Base-by-base conservation (phyloP, 495 filamentous ascomycete genomes). In the Penicillium egyptiacum region DNA sequence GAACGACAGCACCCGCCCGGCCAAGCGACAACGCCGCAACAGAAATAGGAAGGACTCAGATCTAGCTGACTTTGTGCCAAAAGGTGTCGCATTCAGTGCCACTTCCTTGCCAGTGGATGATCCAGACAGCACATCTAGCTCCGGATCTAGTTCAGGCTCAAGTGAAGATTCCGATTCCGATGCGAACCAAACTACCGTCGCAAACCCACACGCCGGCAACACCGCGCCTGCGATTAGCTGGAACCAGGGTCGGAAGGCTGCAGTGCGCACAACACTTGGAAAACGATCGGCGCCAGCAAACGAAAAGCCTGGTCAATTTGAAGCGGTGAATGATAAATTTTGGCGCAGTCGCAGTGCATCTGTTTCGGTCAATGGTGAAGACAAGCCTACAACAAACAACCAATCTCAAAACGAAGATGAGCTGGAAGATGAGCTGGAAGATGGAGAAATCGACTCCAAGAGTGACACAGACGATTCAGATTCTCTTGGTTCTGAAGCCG, bases 271-370 rank as follows among this genome's bases (percentile, higher is more conserved):
- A 16, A 66, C 71, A 1, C 60, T 76, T 16, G 60, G 72, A 10
- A 64, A 63, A 42, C 60, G 66, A 28, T 59, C 56, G 10, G 46
- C 64, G 0, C 35, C 55, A 37, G 31, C 49, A 19, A 37, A 35
- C 19, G 60, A 26, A 17, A 61, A 67, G 23, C 9, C 28, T 16
- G 39, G 30, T 4, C 64, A 70, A 40, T 79, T 79, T 41, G 67
- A 75, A 37, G 67, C 68, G 14, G 70, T 77, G 12, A 78, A 78
- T 53, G 70, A 57, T 17, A 63, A 64, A 50, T 78, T 64, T 56
- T 78, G 73, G 72, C 72, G 71, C 52, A 68, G 64, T 64, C 67
- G 72, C 42, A 76, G 70, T 57, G 70, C 58, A 9, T 78, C 74
- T 37, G 63, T 25, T 7, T 63, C 68, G 23, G 61, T 25, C 0